Evolutionary conservation across 345 rosid species (phyloP), one percentile per base, ranked within the genome.

Genomic region (Hibiscus syriacus): DNA sequence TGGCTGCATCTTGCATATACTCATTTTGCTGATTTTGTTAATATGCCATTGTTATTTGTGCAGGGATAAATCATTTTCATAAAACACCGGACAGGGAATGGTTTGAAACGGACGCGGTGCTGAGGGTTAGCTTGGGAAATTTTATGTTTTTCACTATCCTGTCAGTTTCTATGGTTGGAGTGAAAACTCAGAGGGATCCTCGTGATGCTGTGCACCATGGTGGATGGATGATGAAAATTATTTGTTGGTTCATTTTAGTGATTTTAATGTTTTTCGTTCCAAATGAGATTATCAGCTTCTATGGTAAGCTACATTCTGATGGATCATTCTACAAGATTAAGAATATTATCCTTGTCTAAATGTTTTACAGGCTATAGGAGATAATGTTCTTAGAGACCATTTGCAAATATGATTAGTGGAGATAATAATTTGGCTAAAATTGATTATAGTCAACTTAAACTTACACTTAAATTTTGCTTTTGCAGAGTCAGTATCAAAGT

Each of bases 211-310:
- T 95, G 71, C 98, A 92, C 76, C 99, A 90, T 55, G 99, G 99
- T 71, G 99, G 99, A 63, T 95, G 99, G 98, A 95, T 92, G 99
- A 84, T 87, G 86, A 95, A 95, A 76, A 36, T 95, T 7, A 86
- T 95, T 59, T 82, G 81, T 70, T 95, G 98, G 98, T 92, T 81
- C 76, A 81, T 95, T 67, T 58, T 95, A 79, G 92, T 95, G 55
- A 83, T 94, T 77, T 82, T 94, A 19, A 92, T 88, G 93, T 94
- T 94, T 79, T 94, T 94, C 68, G 81, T 94, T 77, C 99, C 99
- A 6, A 95, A 90, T 65, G 98, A 92, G 79, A 71, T 87, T 70
- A 83, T 95, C 76, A 82, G 89, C 82, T 85, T 95, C 73, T 92
- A 92, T 59, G 99, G 99, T 87, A 74, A 74, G 80, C 7, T 48